These are phyloP conservation scores for Aspergillus niger DNA, from an alignment of 2,329 filamentous ascomycete species.

Conservation along the genomic window DNA sequence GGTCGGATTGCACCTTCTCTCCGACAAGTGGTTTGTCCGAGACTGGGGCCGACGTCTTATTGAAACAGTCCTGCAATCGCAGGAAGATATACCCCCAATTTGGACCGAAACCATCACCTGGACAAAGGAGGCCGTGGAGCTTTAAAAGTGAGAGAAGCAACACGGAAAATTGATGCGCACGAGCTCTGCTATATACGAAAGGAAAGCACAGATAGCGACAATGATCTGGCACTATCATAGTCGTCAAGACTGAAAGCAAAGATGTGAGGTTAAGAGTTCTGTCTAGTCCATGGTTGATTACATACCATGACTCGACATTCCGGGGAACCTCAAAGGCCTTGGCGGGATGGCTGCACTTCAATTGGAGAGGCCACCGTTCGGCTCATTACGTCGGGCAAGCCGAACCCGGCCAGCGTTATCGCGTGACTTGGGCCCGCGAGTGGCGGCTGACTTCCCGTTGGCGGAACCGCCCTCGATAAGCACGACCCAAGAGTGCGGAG, in stretches of 20 bases:
- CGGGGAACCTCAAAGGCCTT: not conserved
- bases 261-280: not conserved
- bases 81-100: conserved; percentile 28
- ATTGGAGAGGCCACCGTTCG: not conserved
- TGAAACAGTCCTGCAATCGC: conserved; percentile 27
- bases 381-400: not conserved
- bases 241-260: not conserved
- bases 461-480: not conserved
- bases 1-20: conserved; percentile 34
- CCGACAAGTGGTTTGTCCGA: conserved; percentile 37
- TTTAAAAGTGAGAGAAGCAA: conserved; percentile 12
- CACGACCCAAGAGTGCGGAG: not conserved
- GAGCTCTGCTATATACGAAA: not conserved
- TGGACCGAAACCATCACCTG: conserved; percentile 33
- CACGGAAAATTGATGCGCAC: not conserved
- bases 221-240: not conserved
- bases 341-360: not conserved
- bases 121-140: conserved; percentile 28
- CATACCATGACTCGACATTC: not conserved
- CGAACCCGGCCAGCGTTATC: not conserved
- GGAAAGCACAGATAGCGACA: not conserved
- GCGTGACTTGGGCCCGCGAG: not conserved
- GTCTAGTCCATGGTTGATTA: not conserved
- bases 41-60: conserved; percentile 35
- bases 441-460: not conserved